Conservation (phyloP, 2,329 filamentous ascomycete species). For the Cladophialophora psammophila region DNA sequence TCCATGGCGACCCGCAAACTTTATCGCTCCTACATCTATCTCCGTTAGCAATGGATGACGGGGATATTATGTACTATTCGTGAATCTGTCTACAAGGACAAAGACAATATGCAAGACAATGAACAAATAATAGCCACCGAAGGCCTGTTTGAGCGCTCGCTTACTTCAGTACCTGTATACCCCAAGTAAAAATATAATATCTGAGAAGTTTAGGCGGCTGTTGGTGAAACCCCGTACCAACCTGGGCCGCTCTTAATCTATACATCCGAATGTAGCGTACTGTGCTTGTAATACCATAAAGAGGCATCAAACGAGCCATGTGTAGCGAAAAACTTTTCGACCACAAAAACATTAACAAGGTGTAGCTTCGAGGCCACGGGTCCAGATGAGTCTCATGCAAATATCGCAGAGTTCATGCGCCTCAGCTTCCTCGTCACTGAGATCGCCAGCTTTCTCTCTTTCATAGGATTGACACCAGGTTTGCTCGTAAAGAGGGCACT, state of each 20-base stretch:
- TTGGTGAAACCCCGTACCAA: background rate
- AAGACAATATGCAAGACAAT: too few species aligned
- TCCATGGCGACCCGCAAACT: too few species aligned
- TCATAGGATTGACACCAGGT: background rate
- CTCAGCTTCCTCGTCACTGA: background rate
- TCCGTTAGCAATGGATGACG: too few species aligned
- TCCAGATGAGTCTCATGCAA: background rate
- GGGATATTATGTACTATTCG: too few species aligned
- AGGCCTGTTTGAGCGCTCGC: too few species aligned
- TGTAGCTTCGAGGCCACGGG: background rate
- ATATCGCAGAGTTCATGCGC: background rate
- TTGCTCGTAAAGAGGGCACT: background rate
- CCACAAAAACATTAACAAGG: background rate
- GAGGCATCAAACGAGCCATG: background rate
- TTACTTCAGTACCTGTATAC: too few species aligned
- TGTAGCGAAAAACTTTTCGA: conserved; percentile 1
- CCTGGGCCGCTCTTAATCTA: background rate
- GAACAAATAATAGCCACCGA: too few species aligned
- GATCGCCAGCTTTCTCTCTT: background rate
- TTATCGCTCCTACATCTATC: too few species aligned
- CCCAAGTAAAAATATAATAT: background rate
- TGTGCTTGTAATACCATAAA: background rate
- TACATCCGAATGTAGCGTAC: background rate
- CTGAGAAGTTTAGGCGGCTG: background rate
- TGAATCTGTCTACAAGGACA: too few species aligned